Base-by-base conservation (phyloP, 345 rosid genomes). In the Cardamine chenopodiifolia region DNA sequence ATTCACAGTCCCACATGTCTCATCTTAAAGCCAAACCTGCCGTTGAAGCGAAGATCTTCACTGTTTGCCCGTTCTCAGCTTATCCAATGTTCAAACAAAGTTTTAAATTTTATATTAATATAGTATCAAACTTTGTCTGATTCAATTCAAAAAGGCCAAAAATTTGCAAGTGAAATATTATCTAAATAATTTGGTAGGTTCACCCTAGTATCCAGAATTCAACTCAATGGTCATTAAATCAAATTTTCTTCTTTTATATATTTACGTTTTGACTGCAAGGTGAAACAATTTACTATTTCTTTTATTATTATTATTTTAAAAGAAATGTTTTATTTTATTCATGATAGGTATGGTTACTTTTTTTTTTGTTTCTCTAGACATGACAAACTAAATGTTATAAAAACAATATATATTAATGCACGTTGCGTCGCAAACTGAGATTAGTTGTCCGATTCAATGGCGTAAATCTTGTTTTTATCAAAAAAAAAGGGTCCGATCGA, bases 21-120 rank as follows among this genome's bases (percentile, higher is more conserved):
- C 60, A 62, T 71, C 58, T 54, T 47, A 78, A 79, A 62, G 48
- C 65, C 81, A 56, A 65, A 65, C 75, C 66, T 82, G 80, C 84
- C 85, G 79, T 83, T 79, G 82, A 87, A 82, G 89, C 72, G 71
- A 74, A 83, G 68, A 68, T 76, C 35, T 73, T 68, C 70, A 58
- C 57, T 63, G 70, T 72, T 60, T 66, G 50, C 25, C 40, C 42
- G 49, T 69, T 66, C 57, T 70, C 50, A 13, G 54, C 55, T 62
- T 40, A 60, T 53, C 45, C 34, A 34, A 70, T 72, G 53, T 75
- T 52, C 59, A 73, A 62, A 53, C 48, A 39, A 68, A 12, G 28
- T 59, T 28, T 8, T 7, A 44, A 45, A n/a, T 23, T 37, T 66
- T 74, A 23, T 54, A 53, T 15, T 60, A 49, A 9, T 8, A 53